Evolutionary conservation across 306 rosid species (phyloP), one percentile per base, ranked within the genome.

Genomic region (Potentilla sterilis): DNA sequence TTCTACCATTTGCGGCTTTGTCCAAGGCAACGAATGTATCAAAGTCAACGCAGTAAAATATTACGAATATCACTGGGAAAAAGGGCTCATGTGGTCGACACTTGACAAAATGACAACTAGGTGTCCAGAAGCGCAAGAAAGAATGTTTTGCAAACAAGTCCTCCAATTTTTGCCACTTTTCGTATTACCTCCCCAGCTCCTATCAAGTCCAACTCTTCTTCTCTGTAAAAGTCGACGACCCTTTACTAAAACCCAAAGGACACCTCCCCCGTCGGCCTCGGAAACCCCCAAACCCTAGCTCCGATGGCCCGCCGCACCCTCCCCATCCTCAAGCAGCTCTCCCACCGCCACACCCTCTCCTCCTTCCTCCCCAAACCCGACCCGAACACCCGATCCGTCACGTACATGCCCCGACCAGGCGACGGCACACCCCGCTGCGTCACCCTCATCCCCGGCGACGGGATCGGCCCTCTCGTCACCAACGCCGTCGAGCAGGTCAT

Each of bases 401-500:
- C 89, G n/a, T 86, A 88, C 78, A 85, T 86, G 89, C 89, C 92
- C 34, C 79, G 89, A 35, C 89, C 97, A 21, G 97, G 97, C 0
- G 96, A 92, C 72, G 97, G 97, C 24, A 9, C 96, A 16, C 91
- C 96, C 1, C 93, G 98, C 4, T 73, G 77, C 15, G 96, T 93
- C 9, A 91, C 98, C 7, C 87, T 93, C 2, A 91, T 93, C 42
- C 96, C 94, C 0, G 97, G 97, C 32, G 98, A 93, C 61, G 97
- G 98, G 9, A 88, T 93, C 70, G 98, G 97, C 2, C 98, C 98
- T 0, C 72, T 88, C 22, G 96, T 93, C 1, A 93, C 96, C 14
- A 86, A 88, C 38, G 94, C 92, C 4, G 97, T 93, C 32, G 98
- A 91, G 77, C 96, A 91, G 72, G 94, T 93, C 48, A 91, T 93